A percentile compares a stretch with the other conserved stretches of the same genome.
These are phyloP conservation scores for Prunus campanulata DNA, from an alignment of 306 rosid species.

Conservation along the genomic window DNA sequence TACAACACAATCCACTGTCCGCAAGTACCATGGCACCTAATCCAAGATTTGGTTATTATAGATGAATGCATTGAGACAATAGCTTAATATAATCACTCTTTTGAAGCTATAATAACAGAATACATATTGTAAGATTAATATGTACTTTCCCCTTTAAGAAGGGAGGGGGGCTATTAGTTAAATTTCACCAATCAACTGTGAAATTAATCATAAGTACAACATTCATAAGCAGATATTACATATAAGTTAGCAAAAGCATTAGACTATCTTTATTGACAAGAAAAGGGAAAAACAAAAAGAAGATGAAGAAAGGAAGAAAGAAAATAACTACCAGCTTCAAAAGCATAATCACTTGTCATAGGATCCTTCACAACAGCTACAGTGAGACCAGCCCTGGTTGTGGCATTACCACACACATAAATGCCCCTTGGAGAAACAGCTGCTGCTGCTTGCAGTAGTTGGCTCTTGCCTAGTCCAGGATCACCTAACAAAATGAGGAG, in stretches of 20 bases:
- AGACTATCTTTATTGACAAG: not conserved
- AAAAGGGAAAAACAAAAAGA: not conserved
- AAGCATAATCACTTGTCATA: constrained; percentile 83
- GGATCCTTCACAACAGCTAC: constrained; percentile 92
- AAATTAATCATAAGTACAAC: too few species aligned
- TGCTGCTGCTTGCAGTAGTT: constrained; percentile 90
- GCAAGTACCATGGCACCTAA: constrained; percentile 96
- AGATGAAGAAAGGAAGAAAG: constrained; percentile 16
- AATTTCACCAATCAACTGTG: not conserved
- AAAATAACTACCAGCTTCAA: constrained; percentile 74
- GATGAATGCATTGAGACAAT: not conserved
- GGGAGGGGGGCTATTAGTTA: not conserved
- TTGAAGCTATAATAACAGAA: not conserved
- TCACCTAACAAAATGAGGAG: constrained; percentile 56
- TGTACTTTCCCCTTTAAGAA: not conserved
- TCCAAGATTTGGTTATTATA: constrained; percentile 25
- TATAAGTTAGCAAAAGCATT: too few species aligned
- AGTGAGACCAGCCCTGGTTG: constrained; percentile 83
- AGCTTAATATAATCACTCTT: not conserved
- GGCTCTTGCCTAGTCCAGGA: constrained; percentile 82
- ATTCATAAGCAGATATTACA: too few species aligned
- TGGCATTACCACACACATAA: constrained; percentile 90
- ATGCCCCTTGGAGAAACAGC: constrained; percentile 91
- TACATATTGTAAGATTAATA: not conserved
- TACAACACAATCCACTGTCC: constrained; percentile 93